These are phyloP conservation scores for Sarocladium oryzae DNA, from an alignment of 2,329 filamentous ascomycete species.

Conservation along the genomic window DNA sequence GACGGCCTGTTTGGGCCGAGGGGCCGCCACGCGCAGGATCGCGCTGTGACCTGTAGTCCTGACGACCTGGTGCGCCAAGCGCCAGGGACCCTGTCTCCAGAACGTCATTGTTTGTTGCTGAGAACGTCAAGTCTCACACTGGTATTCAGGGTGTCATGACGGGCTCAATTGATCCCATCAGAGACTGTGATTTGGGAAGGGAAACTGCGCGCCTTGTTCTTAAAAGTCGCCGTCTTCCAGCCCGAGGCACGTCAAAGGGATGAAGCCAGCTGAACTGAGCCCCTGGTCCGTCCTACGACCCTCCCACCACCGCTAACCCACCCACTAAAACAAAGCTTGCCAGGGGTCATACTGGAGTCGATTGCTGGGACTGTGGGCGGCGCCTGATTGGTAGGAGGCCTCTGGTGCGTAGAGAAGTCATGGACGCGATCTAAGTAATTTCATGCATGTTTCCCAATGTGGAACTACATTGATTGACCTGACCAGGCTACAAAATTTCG, in stretches of 20 bases:
- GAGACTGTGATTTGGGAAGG: background rate
- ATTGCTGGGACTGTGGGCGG: background rate
- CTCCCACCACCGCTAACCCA: background rate
- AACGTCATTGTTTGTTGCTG: background rate
- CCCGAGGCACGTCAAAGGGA: background rate
- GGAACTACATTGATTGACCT: too few relatives aligned
- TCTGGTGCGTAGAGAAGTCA: too few relatives aligned
- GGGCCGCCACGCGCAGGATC: background rate
- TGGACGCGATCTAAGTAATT: background rate
- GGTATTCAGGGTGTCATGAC: background rate
- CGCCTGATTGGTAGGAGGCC: background rate
- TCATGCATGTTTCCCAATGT: background rate
- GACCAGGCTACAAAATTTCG: too few relatives aligned
- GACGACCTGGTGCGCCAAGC: constrained; percentile 4
- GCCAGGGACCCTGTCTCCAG: background rate
- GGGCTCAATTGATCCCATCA: background rate
- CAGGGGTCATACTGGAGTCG: background rate
- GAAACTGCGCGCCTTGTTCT: background rate
- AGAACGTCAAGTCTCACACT: background rate
- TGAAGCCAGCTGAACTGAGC: background rate
- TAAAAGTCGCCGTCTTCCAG: background rate
- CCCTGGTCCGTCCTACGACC: background rate
- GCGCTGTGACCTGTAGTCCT: background rate
- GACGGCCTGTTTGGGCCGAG: background rate
- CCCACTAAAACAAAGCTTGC: background rate